Percentiles rank a stretch among this genome's conserved stretches.
phyloP scores from a whole-genome alignment of 805 yeast species.

The Candida berthetii region DNA sequence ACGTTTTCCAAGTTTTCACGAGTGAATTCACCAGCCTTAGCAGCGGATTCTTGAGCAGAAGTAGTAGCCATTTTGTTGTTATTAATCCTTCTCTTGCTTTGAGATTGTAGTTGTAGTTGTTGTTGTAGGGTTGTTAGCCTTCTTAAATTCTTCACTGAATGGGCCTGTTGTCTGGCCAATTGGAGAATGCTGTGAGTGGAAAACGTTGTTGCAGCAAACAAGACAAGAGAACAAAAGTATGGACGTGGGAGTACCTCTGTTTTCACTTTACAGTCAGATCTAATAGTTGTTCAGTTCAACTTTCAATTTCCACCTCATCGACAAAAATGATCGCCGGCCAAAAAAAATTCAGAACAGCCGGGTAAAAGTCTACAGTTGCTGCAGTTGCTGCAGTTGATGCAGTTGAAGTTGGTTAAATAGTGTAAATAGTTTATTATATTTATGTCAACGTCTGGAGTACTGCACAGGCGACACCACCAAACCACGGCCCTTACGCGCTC shows the following conservation, averaged over 20 bases:
- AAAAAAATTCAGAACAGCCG: not conserved
- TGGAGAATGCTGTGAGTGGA: not conserved
- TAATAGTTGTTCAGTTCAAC: too few relatives aligned
- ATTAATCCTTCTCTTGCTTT: not conserved
- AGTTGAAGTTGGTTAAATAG: not conserved
- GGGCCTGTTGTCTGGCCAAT: not conserved
- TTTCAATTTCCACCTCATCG: too few relatives aligned
- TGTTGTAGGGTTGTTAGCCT: not conserved
- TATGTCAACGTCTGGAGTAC: constrained; percentile 12
- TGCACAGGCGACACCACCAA: constrained; percentile 71
- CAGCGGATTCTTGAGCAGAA: not conserved
- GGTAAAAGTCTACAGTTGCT: not conserved
- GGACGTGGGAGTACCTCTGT: too few relatives aligned
- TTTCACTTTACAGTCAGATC: too few relatives aligned
- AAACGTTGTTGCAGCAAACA: not conserved
- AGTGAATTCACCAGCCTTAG: constrained; percentile 39
- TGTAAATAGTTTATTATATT: too few relatives aligned
- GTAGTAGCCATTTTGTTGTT: not conserved
- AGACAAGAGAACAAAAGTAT: too few relatives aligned
- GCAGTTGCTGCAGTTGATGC: not conserved
- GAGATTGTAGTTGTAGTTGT: not conserved
- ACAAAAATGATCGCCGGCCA: too few relatives aligned
- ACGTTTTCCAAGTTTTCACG: constrained; percentile 90
- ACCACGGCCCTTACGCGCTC: constrained; percentile 91
- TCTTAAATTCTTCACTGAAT: not conserved